phyloP scores from a whole-genome alignment of 2,329 filamentous ascomycete genomes.

The Pezicula radicicola region DNA sequence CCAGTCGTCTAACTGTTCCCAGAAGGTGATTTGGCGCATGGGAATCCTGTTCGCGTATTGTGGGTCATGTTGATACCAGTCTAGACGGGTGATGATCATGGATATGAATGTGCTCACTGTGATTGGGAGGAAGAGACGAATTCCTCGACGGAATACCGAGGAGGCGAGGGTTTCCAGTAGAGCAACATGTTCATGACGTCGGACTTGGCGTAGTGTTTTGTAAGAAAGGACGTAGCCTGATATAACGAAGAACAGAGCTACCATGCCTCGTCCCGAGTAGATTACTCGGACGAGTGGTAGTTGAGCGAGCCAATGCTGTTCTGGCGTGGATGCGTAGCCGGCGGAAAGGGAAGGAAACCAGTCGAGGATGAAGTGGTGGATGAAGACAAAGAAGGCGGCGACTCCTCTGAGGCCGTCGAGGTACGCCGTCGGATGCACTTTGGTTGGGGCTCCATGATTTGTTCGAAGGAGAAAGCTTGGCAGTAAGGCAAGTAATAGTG shows the following conservation, averaged over 20 bases:
- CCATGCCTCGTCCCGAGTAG: constrained; percentile 40
- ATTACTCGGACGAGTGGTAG: constrained; percentile 37
- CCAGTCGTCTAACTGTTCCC: neutral
- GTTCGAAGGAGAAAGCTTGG: constrained; percentile 3
- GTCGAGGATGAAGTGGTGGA: constrained; percentile 38
- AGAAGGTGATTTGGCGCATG: neutral
- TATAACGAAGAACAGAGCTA: constrained; percentile 45
- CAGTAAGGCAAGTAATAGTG: constrained; percentile 1
- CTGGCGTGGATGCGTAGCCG: neutral
- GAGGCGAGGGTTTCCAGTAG: constrained; percentile 35
- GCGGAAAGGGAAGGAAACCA: neutral
- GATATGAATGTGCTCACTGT: constrained; percentile 34
- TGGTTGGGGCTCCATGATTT: constrained; percentile 1
- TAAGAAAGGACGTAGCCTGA: constrained; percentile 42
- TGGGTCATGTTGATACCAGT: neutral
- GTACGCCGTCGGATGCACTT: constrained; percentile 32
- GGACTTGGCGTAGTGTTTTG: constrained; percentile 34
- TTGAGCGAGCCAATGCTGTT: constrained; percentile 14
- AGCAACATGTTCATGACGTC: constrained; percentile 27
- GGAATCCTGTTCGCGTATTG: neutral
- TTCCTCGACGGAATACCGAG: constrained; percentile 38
- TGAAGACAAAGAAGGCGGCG: constrained; percentile 39
- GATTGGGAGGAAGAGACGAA: constrained; percentile 40
- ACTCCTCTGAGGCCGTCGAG: constrained; percentile 42
- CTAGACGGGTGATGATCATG: neutral